Base-by-base conservation (phyloP, 2,329 filamentous ascomycete genomes). In the Diaporthe sp. region DNA sequence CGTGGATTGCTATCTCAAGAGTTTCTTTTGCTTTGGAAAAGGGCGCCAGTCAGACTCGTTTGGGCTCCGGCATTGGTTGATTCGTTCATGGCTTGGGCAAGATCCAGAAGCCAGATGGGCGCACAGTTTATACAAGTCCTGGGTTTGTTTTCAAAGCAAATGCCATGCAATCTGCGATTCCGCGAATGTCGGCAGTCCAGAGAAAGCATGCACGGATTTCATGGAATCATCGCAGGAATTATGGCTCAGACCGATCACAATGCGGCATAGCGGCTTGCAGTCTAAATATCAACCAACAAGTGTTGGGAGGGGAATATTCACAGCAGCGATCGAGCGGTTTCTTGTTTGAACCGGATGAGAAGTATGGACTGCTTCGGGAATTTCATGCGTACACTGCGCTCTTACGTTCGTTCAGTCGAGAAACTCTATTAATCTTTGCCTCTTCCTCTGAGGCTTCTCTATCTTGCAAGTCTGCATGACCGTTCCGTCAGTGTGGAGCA, bases 371-470 rank as follows among this genome's bases (percentile, higher is more conserved):
- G 3, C 13, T 19, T 38, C 4, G 22, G 25, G 45, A 19, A 35
- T 10, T n/a, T 30, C 45, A 52, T 25, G 19, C 30, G 17, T 38
- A 4, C 13, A 67, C 33, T 17, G 45, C 30, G 22, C 45, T 52
- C 8, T 15, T 45, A 30, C 28, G 17, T 28, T 67, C 28, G 17
- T 28, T 67, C 45, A 52, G 7, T 35, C 45, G n/a, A 40, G 30
- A 52, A 52, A 67, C 64, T 67, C 38, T 12, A 67, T 40, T 25
- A 67, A 40, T 15, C 8, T 67, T 17, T 28, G 64, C 22, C 64
- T 67, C 64, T 40, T 67, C 30, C 30, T 28, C 30, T 28, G 45
- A 17, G 33, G 33, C 12, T 22, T 28, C 8, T 52, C n/a, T 38
- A 67, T 17, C 22, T 67, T 50, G 45, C 45, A 67, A 8, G 45